These are phyloP conservation scores for Lyophyllum decastes DNA, from an alignment of 768 basidiomycete species.

Conservation along the genomic window DNA sequence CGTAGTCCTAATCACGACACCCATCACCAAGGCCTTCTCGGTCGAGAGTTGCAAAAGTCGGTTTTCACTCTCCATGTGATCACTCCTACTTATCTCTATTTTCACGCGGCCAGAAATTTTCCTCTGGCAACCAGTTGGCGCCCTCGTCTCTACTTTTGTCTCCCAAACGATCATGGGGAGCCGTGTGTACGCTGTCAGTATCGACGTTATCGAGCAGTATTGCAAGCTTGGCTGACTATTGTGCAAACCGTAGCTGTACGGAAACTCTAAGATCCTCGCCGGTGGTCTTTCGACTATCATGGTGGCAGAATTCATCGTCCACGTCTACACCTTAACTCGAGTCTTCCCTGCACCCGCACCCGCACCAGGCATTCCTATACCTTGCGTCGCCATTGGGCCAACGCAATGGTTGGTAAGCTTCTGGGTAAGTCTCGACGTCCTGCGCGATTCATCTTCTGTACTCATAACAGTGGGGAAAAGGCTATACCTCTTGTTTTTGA, in stretches of 20 bases:
- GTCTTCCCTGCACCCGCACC: constrained; percentile 13
- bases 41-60: constrained; percentile 19
- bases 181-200: constrained; percentile 24
- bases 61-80: neutral
- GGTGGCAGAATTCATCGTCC: constrained; percentile 13
- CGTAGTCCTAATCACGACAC: constrained; percentile 13
- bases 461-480: neutral
- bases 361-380: constrained; percentile 14
- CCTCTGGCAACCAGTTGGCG: constrained; percentile 24
- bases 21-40: constrained; percentile 15
- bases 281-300: constrained; percentile 13
- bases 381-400: constrained; percentile 24
- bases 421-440: constrained; percentile 17
- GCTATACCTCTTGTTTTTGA: constrained; percentile 14
- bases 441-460: neutral
- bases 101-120: constrained; percentile 14
- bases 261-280: constrained; percentile 13
- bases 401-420: constrained; percentile 21
- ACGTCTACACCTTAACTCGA: constrained; percentile 19
- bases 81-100: no score
- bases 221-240: neutral
- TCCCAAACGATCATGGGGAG: constrained; percentile 27
- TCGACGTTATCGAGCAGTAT: no score
- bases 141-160: constrained; percentile 23
- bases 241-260: constrained; percentile 15